Conservation (phyloP, 73 alveolate genomes). For the Paramecium pentaurelia region DNA sequence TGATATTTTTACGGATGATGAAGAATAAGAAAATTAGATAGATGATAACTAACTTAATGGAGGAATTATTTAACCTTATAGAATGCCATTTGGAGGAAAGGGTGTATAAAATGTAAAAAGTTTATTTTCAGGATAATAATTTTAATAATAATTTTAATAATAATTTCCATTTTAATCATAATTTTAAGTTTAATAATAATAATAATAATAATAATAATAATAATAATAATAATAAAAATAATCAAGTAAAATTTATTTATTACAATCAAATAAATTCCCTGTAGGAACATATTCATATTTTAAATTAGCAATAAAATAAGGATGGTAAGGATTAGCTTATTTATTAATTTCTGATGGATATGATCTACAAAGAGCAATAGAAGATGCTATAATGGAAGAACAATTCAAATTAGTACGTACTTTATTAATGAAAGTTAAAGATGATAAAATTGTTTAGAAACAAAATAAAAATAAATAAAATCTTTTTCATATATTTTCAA, state of each 20-base stretch:
- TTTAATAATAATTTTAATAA: background rate
- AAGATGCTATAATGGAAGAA: conserved; percentile 76
- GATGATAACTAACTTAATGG: background rate
- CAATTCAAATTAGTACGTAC: conserved; percentile 70
- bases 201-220: background rate
- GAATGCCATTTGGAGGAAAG: background rate
- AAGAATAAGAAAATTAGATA: conserved; percentile 17
- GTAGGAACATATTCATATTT: background rate
- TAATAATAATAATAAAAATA: background rate
- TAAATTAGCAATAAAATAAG: conserved; percentile 42
- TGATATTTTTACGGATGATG: conserved; percentile 43
- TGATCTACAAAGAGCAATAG: conserved; percentile 68
- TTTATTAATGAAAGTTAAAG: conserved; percentile 65
- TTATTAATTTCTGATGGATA: conserved; percentile 69
- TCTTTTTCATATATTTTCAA: conserved; percentile 72
- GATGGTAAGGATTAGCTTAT: conserved; percentile 77
- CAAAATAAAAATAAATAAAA: conserved; percentile 61
- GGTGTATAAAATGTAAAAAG: background rate
- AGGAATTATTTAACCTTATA: background rate
- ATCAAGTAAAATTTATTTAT: background rate
- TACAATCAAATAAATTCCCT: background rate
- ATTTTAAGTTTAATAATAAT: background rate
- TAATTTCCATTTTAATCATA: no score
- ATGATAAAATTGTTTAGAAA: conserved; percentile 56
- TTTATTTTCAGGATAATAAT: background rate